phyloP scores from a whole-genome alignment of 2,329 filamentous ascomycete genomes.

The Cladosporium sp. region DNA sequence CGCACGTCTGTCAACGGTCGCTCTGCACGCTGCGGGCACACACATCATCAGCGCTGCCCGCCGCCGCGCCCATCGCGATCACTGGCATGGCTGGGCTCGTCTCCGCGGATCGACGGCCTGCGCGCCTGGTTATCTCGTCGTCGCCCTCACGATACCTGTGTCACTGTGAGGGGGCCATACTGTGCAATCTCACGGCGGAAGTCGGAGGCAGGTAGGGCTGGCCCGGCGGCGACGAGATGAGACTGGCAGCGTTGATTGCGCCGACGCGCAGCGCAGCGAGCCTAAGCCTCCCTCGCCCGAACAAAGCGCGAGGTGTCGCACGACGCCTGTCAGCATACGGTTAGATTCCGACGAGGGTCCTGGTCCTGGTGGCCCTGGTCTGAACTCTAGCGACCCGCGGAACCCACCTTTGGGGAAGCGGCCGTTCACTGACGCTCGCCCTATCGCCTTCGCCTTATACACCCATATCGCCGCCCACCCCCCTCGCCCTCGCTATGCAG shows the following conservation, averaged over 20 bases:
- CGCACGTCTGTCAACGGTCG: slow-evolving; percentile 4
- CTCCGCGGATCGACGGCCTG: too few relatives aligned
- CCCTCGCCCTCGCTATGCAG: slow-evolving; percentile 2
- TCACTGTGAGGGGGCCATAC: too few relatives aligned
- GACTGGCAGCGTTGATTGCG: too few relatives aligned
- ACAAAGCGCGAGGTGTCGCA: slow-evolving; percentile 9
- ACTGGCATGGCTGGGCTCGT: too few relatives aligned
- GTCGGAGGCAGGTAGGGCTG: neutral
- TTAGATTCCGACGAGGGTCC: slow-evolving; percentile 1
- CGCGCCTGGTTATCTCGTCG: too few relatives aligned
- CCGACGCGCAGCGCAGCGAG: neutral
- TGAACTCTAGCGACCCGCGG: slow-evolving; percentile 9
- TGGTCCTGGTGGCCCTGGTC: neutral
- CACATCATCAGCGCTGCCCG: too few relatives aligned
- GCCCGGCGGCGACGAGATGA: neutral
- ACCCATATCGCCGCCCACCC: slow-evolving; percentile 10
- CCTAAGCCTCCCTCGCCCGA: slow-evolving; percentile 6
- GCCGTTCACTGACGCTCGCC: slow-evolving; percentile 9
- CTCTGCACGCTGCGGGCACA: neutral
- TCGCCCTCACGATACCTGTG: too few relatives aligned
- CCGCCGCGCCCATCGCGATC: too few relatives aligned
- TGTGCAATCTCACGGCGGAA: neutral
- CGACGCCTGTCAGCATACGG: slow-evolving; percentile 8
- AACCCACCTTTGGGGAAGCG: slow-evolving; percentile 11
- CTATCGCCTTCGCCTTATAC: slow-evolving; percentile 11